Base-by-base conservation (phyloP, 75 land plant species). In the Sequoiadendron giganteum region DNA sequence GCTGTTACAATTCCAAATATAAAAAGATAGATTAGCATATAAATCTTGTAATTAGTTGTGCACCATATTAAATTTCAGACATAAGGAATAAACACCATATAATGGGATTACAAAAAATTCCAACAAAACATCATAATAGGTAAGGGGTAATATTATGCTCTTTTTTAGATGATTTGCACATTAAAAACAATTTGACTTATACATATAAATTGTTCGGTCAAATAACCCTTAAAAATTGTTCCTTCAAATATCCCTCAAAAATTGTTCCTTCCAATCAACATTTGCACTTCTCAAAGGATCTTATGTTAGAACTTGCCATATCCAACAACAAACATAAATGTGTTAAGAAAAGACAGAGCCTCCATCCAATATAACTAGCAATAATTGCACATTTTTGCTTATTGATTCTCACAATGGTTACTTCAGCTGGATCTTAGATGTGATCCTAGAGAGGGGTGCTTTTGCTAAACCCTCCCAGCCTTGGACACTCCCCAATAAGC, bases 1-100 rank as follows among this genome's bases (percentile, higher is more conserved):
- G 93, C 96, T 95, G 86, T 16, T 52, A 47, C 25, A 13, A 87
- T 34, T 75, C 47, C 43, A 87, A 87, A 81, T 13, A 81, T 10
- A 47, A 45, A 6, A 49, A 28, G 32, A 45, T 9, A 28, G 30
- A n/a, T 82, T 82, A 75, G 38, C 38, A 75, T 30, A 75, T 75
- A 34, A 75, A 75, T 75, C 38, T 25, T 34, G 34, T 32, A 34
- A 3, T 75, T 75, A 11, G 77, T 8, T 65, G 70, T 13, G 10
- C 34, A 32, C 77, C 34, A 8, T 34, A 75, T 75, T 34, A 75
- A 28, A 75, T 75, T 75, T 34, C 11, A 75, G 39, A 15, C 3
- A 32, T 7, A 34, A 25, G 38, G 14, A 75, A 75, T 75, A 11
- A 75, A 0, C 38, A 75, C 6, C 16, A 75, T 75, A 1, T 65